Percentiles rank a stretch among this genome's conserved stretches.
These are phyloP conservation scores for Oldenlandia corymbosa DNA, from an alignment of 257 asterid genomes.

Conservation along the genomic window DNA sequence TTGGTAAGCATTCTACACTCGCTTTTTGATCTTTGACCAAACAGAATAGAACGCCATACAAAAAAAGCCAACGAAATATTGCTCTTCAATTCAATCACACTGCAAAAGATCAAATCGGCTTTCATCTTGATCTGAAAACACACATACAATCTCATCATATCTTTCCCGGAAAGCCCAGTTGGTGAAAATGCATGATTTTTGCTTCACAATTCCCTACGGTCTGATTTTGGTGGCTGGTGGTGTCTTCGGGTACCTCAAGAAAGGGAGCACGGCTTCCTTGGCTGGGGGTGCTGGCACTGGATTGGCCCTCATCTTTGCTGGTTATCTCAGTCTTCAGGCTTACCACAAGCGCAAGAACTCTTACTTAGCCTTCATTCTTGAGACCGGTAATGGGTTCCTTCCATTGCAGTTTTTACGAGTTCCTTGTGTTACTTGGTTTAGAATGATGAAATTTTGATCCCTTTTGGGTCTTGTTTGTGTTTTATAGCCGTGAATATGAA, in stretches of 20 bases:
- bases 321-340: slow-evolving; percentile 87
- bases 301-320: slow-evolving; percentile 66
- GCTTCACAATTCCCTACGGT: slow-evolving; percentile 97
- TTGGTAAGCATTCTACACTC: background rate
- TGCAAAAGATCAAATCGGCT: background rate
- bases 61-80: slow-evolving; percentile 9
- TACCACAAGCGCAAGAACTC: slow-evolving; percentile 78
- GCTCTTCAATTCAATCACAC: background rate
- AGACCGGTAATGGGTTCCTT: slow-evolving; percentile 47
- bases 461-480: background rate
- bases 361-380: slow-evolving; percentile 59
- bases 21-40: slow-evolving; percentile 11
- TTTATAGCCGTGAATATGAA: background rate
- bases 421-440: background rate
- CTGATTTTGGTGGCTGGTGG: slow-evolving; percentile 72
- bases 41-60: background rate
- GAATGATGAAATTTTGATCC: background rate
- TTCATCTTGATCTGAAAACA: slow-evolving; percentile 22
- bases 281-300: slow-evolving; percentile 88
- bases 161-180: slow-evolving; percentile 15
- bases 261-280: slow-evolving; percentile 79
- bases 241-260: slow-evolving; percentile 65
- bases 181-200: slow-evolving; percentile 83
- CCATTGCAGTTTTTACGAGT: too few relatives aligned
- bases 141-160: background rate